These are phyloP conservation scores for Fusarium aywerte DNA, from an alignment of 2,329 filamentous ascomycete genomes.

Conservation along the genomic window DNA sequence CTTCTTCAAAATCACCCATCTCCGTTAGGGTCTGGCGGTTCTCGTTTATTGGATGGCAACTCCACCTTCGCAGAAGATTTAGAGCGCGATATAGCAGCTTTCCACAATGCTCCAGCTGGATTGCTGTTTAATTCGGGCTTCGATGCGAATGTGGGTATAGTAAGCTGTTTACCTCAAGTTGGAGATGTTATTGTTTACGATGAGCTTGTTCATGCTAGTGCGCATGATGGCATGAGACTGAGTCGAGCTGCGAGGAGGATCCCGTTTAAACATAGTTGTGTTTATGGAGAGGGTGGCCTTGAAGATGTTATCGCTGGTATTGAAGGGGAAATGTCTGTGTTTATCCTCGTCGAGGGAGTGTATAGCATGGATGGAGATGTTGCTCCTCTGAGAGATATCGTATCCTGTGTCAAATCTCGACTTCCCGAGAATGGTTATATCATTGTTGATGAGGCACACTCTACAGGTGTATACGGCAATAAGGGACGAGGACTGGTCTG, in stretches of 20 bases:
- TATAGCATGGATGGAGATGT: constrained; percentile 90
- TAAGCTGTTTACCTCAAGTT: constrained; percentile 68
- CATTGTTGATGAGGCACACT: constrained; percentile 76
- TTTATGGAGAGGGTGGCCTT: constrained; percentile 47
- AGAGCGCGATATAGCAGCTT: constrained; percentile 59
- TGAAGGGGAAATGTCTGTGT: constrained; percentile 61
- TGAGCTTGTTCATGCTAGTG: constrained; percentile 80
- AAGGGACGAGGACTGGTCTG: constrained; percentile 68
- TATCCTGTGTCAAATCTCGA: constrained; percentile 64
- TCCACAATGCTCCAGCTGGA: constrained; percentile 59
- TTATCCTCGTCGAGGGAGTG: constrained; percentile 75
- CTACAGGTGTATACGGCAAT: constrained; percentile 68
- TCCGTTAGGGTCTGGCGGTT: constrained; percentile 62
- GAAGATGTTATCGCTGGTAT: constrained; percentile 50
- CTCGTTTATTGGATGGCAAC: constrained; percentile 65
- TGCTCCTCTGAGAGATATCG: constrained; percentile 70
- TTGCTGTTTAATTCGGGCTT: constrained; percentile 70
- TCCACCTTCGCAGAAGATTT: constrained; percentile 56
- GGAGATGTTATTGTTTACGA: constrained; percentile 77
- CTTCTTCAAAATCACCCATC: constrained; percentile 45
- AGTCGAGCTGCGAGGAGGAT: constrained; percentile 63
- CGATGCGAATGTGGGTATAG: constrained; percentile 73
- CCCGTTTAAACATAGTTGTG: constrained; percentile 68
- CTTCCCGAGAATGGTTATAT: constrained; percentile 72
- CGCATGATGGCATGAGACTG: constrained; percentile 79